Evolutionary conservation across 495 filamentous ascomycete genomes (phyloP).

Genomic region (Cudoniella acicularis): DNA sequence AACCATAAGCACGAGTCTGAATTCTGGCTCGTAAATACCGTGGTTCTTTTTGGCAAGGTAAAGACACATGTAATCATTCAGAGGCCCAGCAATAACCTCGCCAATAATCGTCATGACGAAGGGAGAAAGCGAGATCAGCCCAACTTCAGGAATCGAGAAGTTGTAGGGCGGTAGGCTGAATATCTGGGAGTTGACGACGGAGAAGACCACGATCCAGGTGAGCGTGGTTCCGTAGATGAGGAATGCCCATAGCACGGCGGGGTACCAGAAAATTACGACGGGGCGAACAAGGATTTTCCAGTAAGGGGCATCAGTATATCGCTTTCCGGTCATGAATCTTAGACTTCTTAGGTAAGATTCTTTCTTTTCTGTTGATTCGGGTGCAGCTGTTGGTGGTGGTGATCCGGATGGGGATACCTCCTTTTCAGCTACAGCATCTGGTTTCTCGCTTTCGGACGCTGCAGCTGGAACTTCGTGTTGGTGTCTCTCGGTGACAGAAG

Average conservation of each 20-base stretch:
- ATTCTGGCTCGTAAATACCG: conserved; percentile 35
- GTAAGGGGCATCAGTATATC: conserved; percentile 41
- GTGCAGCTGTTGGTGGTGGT: conserved; percentile 12
- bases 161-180: conserved; percentile 50
- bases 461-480: conserved; percentile 18
- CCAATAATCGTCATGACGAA: conserved; percentile 48
- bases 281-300: conserved; percentile 50
- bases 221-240: conserved; percentile 48
- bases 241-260: conserved; percentile 51
- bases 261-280: conserved; percentile 49
- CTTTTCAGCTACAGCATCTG: conserved; percentile 23
- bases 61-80: conserved; percentile 34
- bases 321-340: conserved; percentile 29
- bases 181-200: conserved; percentile 48
- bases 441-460: conserved; percentile 23
- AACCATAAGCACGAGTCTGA: conserved; percentile 40
- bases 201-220: conserved; percentile 52
- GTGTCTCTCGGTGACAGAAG: conserved; percentile 25
- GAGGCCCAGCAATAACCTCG: conserved; percentile 42
- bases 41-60: conserved; percentile 16
- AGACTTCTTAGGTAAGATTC: conserved; percentile 28
- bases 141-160: conserved; percentile 44
- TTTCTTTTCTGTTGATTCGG: conserved; percentile 5
- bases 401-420: conserved; percentile 15
- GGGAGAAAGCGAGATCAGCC: conserved; percentile 46